Conservation (phyloP, 352 stramenopile genomes). For the Elongisporangium undulatum region DNA sequence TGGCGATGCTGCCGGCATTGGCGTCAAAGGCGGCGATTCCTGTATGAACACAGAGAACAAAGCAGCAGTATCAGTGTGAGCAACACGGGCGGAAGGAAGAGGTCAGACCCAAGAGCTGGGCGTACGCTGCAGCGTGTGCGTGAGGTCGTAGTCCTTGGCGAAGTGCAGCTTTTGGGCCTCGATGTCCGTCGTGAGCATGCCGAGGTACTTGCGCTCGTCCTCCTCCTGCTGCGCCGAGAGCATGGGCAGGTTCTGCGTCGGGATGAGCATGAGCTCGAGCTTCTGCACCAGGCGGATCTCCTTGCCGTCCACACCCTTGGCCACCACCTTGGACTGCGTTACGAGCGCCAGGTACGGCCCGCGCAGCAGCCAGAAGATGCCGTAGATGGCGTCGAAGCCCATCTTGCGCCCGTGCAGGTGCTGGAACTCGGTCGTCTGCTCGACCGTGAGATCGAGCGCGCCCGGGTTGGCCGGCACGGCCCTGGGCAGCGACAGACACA, state of each 20-base stretch:
- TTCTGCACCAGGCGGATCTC: conserved; percentile 55
- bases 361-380: conserved; percentile 64
- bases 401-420: conserved; percentile 71
- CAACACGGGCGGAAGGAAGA: conserved; percentile 3
- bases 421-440: conserved; percentile 55
- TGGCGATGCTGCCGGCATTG: conserved; percentile 44
- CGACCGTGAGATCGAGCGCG: conserved; percentile 43
- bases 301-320: conserved; percentile 37
- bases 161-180: conserved; percentile 69
- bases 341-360: conserved; percentile 70
- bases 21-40: conserved; percentile 49
- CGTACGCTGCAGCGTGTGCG: conserved; percentile 73
- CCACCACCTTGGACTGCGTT: conserved; percentile 58
- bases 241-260: conserved; percentile 47
- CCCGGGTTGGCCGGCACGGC: conserved; percentile 13
- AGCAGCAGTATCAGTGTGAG: background rate
- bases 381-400: conserved; percentile 77
- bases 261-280: conserved; percentile 64
- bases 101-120: conserved; percentile 6
- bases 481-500: conserved; percentile 49
- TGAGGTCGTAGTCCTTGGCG: conserved; percentile 69
- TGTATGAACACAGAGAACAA: no score
- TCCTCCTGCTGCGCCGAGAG: conserved; percentile 47
- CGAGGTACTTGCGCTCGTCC: conserved; percentile 55
- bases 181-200: conserved; percentile 58